phyloP scores from a whole-genome alignment of 306 rosid species.

The Senna tora region DNA sequence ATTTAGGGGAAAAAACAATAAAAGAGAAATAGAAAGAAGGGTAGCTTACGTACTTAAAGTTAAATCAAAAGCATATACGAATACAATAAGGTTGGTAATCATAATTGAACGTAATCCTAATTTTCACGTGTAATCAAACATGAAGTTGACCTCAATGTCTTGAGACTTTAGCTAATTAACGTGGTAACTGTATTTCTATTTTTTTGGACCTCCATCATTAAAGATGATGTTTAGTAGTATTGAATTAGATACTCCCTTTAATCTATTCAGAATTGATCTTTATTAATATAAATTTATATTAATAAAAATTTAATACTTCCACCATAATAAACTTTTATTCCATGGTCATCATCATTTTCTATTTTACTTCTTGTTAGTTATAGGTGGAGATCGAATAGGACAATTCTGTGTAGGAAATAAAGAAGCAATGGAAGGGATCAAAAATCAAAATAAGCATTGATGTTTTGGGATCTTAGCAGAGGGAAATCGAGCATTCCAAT shows the following conservation, averaged over 20 bases:
- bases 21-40: neutral
- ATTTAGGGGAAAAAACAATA: too few species aligned
- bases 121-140: neutral
- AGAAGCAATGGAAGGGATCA: neutral
- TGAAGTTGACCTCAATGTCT: neutral
- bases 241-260: too few species aligned
- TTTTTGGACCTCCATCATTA: neutral
- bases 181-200: neutral
- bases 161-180: neutral
- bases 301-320: too few species aligned
- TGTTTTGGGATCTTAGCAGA: neutral
- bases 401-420: neutral
- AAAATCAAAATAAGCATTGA: neutral
- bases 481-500: neutral
- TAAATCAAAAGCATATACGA: too few species aligned
- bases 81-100: too few species aligned
- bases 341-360: too few species aligned
- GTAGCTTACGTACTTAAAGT: neutral
- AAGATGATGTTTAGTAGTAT: too few species aligned
- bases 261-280: too few species aligned
- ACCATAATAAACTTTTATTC: too few species aligned
- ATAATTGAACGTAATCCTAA: slow-evolving; percentile 4
- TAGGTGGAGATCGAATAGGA: neutral
- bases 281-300: too few species aligned
- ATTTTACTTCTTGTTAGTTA: too few species aligned